Evolutionary conservation across 106 monocot genomes (phyloP).

Genomic region (Dendrobium catenatum): DNA sequence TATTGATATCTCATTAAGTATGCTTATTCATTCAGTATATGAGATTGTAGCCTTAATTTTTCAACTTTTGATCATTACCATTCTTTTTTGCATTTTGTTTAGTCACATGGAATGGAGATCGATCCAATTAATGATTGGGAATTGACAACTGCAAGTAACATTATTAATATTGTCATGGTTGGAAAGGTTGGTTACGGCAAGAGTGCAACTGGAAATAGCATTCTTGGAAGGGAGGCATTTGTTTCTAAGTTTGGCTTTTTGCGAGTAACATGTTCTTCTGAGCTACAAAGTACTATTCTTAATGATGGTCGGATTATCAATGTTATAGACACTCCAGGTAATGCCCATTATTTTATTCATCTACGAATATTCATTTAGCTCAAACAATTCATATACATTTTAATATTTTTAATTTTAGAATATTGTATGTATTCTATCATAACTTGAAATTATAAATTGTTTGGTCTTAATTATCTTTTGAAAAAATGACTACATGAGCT

Average conservation of each 20-base stretch:
- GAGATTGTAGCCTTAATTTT: no score
- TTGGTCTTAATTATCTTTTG: no score
- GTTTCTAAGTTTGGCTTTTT: slow-evolving; percentile 30
- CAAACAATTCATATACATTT: no score
- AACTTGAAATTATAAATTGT: no score
- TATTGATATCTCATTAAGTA: no score
- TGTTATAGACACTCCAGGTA: slow-evolving; percentile 34
- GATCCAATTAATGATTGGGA: slow-evolving; percentile 38
- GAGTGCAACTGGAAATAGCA: slow-evolving; percentile 86
- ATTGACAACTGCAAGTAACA: slow-evolving; percentile 3
- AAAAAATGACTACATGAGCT: no score
- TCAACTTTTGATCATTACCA: no score
- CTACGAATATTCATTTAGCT: no score
- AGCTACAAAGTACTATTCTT: slow-evolving; percentile 38
- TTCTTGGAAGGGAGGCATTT: slow-evolving; percentile 59
- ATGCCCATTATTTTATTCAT: background rate
- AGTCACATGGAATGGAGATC: background rate
- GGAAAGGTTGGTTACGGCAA: slow-evolving; percentile 79
- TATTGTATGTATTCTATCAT: no score
- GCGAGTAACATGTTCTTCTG: slow-evolving; percentile 53
- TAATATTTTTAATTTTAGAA: no score
- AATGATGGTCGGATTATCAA: slow-evolving; percentile 64
- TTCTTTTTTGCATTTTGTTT: no score
- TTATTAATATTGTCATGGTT: slow-evolving; percentile 48
- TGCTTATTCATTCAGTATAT: no score